Conservation (phyloP, 1,284 basidiomycete genomes). For the Malassezia yamatoensis region DNA sequence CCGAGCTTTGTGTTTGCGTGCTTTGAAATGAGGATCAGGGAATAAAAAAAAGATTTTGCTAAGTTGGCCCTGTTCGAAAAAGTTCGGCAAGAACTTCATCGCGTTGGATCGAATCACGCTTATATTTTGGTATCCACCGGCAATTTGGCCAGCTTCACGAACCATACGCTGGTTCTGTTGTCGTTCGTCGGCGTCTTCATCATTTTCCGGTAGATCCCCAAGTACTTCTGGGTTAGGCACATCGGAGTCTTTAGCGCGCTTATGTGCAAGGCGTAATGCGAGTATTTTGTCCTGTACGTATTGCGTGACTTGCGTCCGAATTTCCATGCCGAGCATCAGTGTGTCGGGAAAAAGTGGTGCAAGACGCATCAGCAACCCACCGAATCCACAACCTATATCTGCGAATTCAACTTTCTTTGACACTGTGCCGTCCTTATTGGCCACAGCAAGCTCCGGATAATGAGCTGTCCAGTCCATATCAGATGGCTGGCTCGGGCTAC, state of each 20-base stretch:
- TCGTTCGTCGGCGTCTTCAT: slow-evolving; percentile 41
- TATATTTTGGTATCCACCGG: slow-evolving; percentile 69
- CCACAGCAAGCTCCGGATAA: slow-evolving; percentile 63
- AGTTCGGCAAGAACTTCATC: slow-evolving; percentile 98
- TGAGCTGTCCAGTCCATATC: slow-evolving; percentile 74
- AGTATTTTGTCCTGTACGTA: slow-evolving; percentile 90
- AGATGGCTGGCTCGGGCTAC: slow-evolving; percentile 63
- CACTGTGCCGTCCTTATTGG: background rate
- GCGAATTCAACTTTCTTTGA: slow-evolving; percentile 72
- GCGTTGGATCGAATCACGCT: slow-evolving; percentile 90
- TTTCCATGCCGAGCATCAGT: slow-evolving; percentile 95
- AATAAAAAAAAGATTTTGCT: slow-evolving; percentile 90
- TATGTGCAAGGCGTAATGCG: slow-evolving; percentile 61
- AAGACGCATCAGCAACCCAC: slow-evolving; percentile 79
- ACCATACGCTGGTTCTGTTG: slow-evolving; percentile 28
- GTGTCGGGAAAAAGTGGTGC: slow-evolving; percentile 84
- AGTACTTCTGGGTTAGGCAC: background rate
- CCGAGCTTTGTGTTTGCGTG: slow-evolving; percentile 87
- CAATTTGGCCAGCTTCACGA: slow-evolving; percentile 42
- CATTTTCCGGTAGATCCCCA: background rate
- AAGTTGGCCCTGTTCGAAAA: slow-evolving; percentile 73
- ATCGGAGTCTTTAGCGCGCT: slow-evolving; percentile 16
- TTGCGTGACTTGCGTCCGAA: slow-evolving; percentile 87
- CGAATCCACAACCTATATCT: slow-evolving; percentile 96
- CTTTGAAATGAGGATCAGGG: slow-evolving; percentile 98